A percentile compares a stretch with the other conserved stretches of the same genome.
Evolutionary conservation across 768 basidiomycete genomes (phyloP).

Genomic region (Austroboletus eburneus): DNA sequence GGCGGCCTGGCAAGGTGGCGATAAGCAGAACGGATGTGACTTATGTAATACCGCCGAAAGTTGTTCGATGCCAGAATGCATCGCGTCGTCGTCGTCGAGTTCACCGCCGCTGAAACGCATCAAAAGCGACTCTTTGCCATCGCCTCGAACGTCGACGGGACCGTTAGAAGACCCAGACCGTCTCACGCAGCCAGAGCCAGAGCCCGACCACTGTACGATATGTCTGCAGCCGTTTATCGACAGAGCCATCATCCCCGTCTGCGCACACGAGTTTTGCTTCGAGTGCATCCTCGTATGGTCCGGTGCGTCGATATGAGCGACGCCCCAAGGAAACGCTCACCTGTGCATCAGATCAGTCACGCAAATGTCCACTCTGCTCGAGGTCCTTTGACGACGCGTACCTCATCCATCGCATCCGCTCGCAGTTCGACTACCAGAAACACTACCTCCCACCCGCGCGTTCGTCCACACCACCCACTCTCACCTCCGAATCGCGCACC

Average conservation of each 20-base stretch:
- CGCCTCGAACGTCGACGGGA: constrained; percentile 10
- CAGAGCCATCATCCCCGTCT: constrained; percentile 75
- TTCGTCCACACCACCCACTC: constrained; percentile 42
- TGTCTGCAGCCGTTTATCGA: constrained; percentile 78
- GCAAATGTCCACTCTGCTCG: constrained; percentile 74
- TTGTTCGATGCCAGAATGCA: no score
- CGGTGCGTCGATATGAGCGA: constrained; percentile 45
- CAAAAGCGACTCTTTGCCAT: constrained; percentile 27
- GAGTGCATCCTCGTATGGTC: constrained; percentile 87
- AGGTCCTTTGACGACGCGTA: constrained; percentile 60
- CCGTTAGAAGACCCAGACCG: no score
- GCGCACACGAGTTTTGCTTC: constrained; percentile 93
- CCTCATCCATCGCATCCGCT: constrained; percentile 75
- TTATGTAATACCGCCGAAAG: no score
- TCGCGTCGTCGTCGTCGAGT: background rate
- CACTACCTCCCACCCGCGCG: constrained; percentile 68
- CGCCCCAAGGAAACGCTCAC: background rate
- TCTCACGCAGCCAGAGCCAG: background rate
- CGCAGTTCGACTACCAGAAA: constrained; percentile 78
- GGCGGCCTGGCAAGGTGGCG: no score
- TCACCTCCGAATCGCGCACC: constrained; percentile 25
- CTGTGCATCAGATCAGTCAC: constrained; percentile 56
- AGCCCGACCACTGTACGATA: constrained; percentile 62
- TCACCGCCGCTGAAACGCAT: constrained; percentile 34
- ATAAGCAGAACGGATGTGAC: no score